phyloP scores from a whole-genome alignment of 78 protist species.

The Dictyostelium purpureum region DNA sequence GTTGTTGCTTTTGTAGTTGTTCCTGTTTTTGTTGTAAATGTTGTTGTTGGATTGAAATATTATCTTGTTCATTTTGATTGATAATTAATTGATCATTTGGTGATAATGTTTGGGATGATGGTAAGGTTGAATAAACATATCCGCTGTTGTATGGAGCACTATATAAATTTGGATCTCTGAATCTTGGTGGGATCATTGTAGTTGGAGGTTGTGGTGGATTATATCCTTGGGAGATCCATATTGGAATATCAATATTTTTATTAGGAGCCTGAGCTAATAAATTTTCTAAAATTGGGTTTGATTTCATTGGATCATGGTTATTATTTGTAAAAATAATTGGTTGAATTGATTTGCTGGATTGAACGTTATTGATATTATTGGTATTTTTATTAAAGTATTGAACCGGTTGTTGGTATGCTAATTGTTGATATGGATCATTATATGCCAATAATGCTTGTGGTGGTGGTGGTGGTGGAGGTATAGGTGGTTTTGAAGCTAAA shows the following conservation, averaged over 20 bases:
- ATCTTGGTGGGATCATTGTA: not conserved
- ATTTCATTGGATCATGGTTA: not conserved
- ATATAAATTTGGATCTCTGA: not conserved
- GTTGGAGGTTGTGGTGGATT: slow-evolving; percentile 38
- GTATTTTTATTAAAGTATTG: not conserved
- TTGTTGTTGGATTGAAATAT: not conserved
- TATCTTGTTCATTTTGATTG: not conserved
- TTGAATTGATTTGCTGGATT: not conserved
- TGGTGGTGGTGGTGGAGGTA: slow-evolving; percentile 16
- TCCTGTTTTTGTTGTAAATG: not conserved
- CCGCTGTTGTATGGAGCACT: not conserved
- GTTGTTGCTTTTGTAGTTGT: not conserved
- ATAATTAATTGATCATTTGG: not conserved
- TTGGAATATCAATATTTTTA: slow-evolving; percentile 43
- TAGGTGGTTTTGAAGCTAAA: not conserved
- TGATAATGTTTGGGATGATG: not conserved
- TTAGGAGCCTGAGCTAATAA: slow-evolving; percentile 8
- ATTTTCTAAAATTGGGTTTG: slow-evolving; percentile 20
- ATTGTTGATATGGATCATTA: not conserved
- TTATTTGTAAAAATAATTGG: slow-evolving; percentile 51
- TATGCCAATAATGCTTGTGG: too few relatives aligned
- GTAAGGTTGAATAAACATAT: not conserved
- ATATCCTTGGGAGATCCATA: slow-evolving; percentile 54
- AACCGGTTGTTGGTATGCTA: not conserved
- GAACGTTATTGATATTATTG: not conserved